phyloP scores from a whole-genome alignment of 1,284 basidiomycete species.

The Cryptococcus maquisensis region DNA sequence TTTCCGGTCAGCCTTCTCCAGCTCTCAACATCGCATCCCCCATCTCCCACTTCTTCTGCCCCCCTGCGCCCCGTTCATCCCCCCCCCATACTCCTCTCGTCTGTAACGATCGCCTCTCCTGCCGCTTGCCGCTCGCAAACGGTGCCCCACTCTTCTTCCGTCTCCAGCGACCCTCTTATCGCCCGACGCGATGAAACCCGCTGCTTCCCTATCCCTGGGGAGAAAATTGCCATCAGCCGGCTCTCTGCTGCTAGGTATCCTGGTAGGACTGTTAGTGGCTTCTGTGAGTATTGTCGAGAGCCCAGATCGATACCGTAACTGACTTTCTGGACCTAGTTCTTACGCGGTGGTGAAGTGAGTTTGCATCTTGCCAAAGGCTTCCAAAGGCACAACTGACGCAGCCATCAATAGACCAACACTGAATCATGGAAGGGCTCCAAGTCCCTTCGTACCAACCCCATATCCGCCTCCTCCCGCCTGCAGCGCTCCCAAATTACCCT shows the following conservation, averaged over 20 bases:
- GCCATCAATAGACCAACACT: slow-evolving; percentile 11
- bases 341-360: slow-evolving; percentile 28
- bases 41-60: not conserved
- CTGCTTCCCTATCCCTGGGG: slow-evolving; percentile 22
- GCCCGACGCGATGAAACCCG: slow-evolving; percentile 14
- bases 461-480: slow-evolving; percentile 25
- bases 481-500: slow-evolving; percentile 40
- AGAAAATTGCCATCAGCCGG: slow-evolving; percentile 45
- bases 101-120: not conserved
- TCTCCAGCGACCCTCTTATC: no score
- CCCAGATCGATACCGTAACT: slow-evolving; percentile 2
- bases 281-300: slow-evolving; percentile 31
- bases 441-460: slow-evolving; percentile 25
- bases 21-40: not conserved
- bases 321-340: slow-evolving; percentile 7
- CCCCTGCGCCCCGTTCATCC: not conserved
- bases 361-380: not conserved
- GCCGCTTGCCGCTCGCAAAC: not conserved
- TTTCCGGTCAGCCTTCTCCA: no score
- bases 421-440: slow-evolving; percentile 31
- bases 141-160: not conserved
- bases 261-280: slow-evolving; percentile 49
- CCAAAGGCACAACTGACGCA: not conserved
- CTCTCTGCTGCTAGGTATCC: slow-evolving; percentile 46
- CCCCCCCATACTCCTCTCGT: not conserved